Evolutionary conservation across 176 grass and related monocot genomes (phyloP), one percentile per base, ranked within the genome.

Genomic region (Miscanthus lutarioriparius): DNA sequence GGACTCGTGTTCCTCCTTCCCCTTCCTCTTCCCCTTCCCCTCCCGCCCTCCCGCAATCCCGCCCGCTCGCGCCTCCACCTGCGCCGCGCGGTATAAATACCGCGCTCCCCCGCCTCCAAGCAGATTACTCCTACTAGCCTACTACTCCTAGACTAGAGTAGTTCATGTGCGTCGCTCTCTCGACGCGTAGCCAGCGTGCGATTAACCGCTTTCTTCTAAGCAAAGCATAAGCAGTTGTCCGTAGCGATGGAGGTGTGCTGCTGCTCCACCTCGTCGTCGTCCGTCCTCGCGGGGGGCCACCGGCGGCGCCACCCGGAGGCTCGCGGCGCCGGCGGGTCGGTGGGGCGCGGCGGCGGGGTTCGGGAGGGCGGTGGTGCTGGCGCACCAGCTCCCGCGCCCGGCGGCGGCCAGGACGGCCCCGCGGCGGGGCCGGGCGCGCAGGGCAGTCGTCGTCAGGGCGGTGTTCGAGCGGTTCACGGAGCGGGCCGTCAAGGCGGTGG

Each of bases 381-480:
- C 78, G 25, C 88, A 72, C 78, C 72, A 65, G 43, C 72, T 36
- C 33, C 23, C 39, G 1, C 0, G 61, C 13, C 38, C 30, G 10
- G 19, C 68, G 7, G 8, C 11, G 2, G 41, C 35, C 33, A 51
- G 12, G 35, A 1, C 79, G 38, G 23, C 70, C 4, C 6, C 39
- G 61, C 72, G 28, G 1, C 54, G 72, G 2, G 74, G 15, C n/a
- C 43, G 77, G 76, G 48, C 58, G 23, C 82, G 30, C 74, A 67
- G 23, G 22, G 68, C 17, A 8, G 19, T 6, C 17, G 71, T 62
- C 6, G 44, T 89, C 68, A 84, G 27, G 80, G 96, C 96, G 19
- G 91, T 95, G 8, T 93, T 95, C 83, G 93, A 98, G 85, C 82
- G 93, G 20, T 98, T 98, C 91, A 93, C 91, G 56, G 91, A 95